phyloP scores from a whole-genome alignment of 139 green algal species.

The Chlamydomonas eustigma region DNA sequence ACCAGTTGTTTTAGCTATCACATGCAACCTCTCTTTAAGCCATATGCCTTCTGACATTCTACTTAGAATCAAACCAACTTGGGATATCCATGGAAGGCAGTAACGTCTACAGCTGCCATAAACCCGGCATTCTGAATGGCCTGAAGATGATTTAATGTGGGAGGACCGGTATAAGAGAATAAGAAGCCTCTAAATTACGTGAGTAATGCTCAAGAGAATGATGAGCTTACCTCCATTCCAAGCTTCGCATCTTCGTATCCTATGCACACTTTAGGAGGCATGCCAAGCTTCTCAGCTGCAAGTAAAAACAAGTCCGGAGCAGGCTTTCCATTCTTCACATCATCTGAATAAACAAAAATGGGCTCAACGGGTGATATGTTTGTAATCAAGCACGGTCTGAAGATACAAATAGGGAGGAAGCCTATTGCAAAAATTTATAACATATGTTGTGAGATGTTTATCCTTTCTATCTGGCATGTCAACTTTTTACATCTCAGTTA shows the following conservation, averaged over 20 bases:
- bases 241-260: slow-evolving; percentile 42
- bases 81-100: not conserved
- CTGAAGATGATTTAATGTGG: no score
- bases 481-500: no score
- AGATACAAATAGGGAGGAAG: not conserved
- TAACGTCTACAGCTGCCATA: slow-evolving; percentile 1
- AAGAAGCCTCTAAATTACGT: not conserved
- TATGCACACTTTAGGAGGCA: slow-evolving; percentile 32
- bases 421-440: not conserved
- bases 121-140: slow-evolving; percentile 3
- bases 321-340: slow-evolving; percentile 43
- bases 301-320: slow-evolving; percentile 43
- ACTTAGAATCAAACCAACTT: not conserved
- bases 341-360: slow-evolving; percentile 6
- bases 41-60: not conserved
- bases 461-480: not conserved
- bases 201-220: not conserved
- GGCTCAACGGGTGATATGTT: not conserved
- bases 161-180: not conserved
- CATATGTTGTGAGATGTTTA: not conserved
- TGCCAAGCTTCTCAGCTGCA: slow-evolving; percentile 34
- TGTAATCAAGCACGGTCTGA: not conserved
- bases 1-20: not conserved
- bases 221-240: slow-evolving; percentile 21
- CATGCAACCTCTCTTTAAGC: not conserved